Base-by-base conservation (phyloP, 2,329 filamentous ascomycete genomes). In the Pestalotiopsis sp. region DNA sequence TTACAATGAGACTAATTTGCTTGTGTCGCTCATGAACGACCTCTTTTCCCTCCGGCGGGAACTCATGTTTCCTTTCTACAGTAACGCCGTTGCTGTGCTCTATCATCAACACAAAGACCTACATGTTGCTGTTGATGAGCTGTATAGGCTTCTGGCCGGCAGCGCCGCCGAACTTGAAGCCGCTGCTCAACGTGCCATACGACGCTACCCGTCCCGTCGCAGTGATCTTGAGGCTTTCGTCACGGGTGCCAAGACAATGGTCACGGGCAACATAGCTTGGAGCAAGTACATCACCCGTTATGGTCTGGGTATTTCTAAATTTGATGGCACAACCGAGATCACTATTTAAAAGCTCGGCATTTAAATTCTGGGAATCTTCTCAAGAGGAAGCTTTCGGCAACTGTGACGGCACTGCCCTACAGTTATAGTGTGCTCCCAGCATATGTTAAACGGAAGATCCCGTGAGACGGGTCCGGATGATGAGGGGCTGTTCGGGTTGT, bases 21-120 rank as follows among this genome's bases (percentile, higher is more conserved):
- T 70, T 45, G n/a, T 45, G 6, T 41, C 82, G 80, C 79, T 80
- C 45, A 82, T 81, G 77, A 75, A 78, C 66, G 76, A 78, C 62
- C 72, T 83, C 63, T 82, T 83, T 70, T 79, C 77, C 20, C 77
- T 70, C 3, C 27, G 20, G 11, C 36, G 66, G 23, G 68, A 70
- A 23, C 71, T 73, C 27, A 31, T 41, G 27, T 71, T 60, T 41
- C 70, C 71, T 2, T 73, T 73, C 49, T 72, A 69, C 65, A 71
- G 69, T 52, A 73, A 71, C n/a, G 69, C 66, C 6, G 61, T 73
- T 3, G 71, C 71, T 1, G 66, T 73, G 27, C 69, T 73, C 1
- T 73, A 73, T 49, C 69, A 71, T 49, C 27, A 65, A 57, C 58
- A 70, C 64, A 63, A 68, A n/a, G 58, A 71, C 41, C 66, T 73